phyloP scores from a whole-genome alignment of 768 basidiomycete genomes.

The Cystobasidium ongulense region DNA sequence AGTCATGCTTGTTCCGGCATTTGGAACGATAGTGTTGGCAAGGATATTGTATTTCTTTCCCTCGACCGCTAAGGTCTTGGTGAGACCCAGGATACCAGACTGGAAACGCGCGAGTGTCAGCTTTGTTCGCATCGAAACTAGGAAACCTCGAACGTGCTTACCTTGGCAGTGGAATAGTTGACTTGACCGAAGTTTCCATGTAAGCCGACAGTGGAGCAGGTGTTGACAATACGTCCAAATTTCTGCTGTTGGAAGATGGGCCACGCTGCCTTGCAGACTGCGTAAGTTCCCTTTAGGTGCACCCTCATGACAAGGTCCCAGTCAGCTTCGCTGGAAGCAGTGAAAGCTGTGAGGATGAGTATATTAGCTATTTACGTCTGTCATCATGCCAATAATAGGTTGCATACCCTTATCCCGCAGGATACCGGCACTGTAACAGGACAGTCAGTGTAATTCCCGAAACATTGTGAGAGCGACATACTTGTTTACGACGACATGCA shows the following conservation, averaged over 20 bases:
- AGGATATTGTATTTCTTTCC: conserved; percentile 84
- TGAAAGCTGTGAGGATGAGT: conserved; percentile 53
- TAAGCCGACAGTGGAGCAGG: conserved; percentile 84
- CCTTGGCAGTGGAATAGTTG: conserved; percentile 47
- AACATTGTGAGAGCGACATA: conserved; percentile 75
- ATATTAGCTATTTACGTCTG: not conserved
- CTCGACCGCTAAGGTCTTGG: conserved; percentile 81
- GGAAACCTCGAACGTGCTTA: not conserved
- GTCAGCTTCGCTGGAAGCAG: conserved; percentile 76
- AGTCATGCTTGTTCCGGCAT: conserved; percentile 37
- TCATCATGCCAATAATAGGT: not conserved
- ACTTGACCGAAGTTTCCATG: conserved; percentile 71
- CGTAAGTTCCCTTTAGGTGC: conserved; percentile 79
- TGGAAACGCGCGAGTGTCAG: conserved; percentile 56
- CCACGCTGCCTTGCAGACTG: conserved; percentile 84
- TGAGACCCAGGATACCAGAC: conserved; percentile 84
- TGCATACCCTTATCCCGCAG: conserved; percentile 63
- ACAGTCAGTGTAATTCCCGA: too few relatives aligned
- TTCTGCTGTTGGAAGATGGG: conserved; percentile 93
- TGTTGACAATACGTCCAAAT: conserved; percentile 89
- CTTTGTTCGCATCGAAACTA: not conserved
- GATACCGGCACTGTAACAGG: conserved; percentile 69
- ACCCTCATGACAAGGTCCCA: conserved; percentile 89
- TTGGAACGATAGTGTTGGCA: conserved; percentile 54
- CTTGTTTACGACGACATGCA: conserved; percentile 82